Percentiles rank a stretch among this genome's conserved stretches.
Conservation (phyloP, 2,329 filamentous ascomycete species). For the Pyrenophora tritici-repentis region DNA sequence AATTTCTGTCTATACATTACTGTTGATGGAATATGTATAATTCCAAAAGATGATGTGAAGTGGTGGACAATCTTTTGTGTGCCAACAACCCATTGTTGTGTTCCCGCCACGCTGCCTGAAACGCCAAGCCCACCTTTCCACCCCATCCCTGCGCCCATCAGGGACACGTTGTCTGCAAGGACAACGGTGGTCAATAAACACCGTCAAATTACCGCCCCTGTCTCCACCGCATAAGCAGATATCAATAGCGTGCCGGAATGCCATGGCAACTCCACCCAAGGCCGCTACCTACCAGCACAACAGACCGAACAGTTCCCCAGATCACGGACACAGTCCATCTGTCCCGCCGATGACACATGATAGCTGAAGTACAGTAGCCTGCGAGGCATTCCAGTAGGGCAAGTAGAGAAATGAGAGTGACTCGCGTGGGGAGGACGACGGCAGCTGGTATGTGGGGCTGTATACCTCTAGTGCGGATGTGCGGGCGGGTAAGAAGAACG, state of each 20-base stretch:
- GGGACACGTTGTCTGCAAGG: constrained; percentile 9
- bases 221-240: constrained; percentile 2
- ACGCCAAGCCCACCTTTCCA: constrained; percentile 11
- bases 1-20: too few species aligned
- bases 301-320: background rate
- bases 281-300: background rate
- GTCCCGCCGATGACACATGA: too few species aligned
- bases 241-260: background rate
- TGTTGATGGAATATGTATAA: too few species aligned
- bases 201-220: constrained; percentile 5
- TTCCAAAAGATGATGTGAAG: too few species aligned
- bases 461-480: too few species aligned
- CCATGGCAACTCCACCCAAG: background rate
- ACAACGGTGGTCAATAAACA: constrained; percentile 5
- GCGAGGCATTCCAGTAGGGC: too few species aligned
- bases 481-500: too few species aligned
- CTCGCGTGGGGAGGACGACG: too few species aligned
- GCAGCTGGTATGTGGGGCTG: too few species aligned
- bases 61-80: too few species aligned
- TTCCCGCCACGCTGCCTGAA: constrained; percentile 9
- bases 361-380: too few species aligned
- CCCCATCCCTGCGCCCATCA: constrained; percentile 11
- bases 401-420: too few species aligned
- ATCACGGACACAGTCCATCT: background rate
- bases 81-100: background rate